Base-by-base conservation (phyloP, 179 eudicot species). In the Beta corolliflora region DNA sequence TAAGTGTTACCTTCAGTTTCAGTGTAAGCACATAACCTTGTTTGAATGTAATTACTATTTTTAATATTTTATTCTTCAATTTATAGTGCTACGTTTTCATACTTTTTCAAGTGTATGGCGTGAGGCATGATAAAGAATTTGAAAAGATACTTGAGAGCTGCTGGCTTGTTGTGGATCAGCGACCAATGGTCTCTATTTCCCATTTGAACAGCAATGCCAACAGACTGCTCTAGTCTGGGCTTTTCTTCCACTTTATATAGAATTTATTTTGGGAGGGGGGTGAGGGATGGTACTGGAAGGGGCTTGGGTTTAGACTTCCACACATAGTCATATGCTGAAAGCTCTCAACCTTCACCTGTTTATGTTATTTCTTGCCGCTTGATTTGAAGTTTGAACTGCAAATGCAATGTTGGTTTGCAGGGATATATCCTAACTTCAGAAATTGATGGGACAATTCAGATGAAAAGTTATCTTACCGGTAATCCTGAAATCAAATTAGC, bases 391-490 rank as follows among this genome's bases (percentile, higher is more conserved):
- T 68, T 23, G 11, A 74, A 60, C 12, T 73, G 19, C 67, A 74
- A 60, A 9, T 70, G 19, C 67, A 65, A 74, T 71, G 68, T 44
- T 68, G 83, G 25, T 77, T 53, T 72, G 74, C 95, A 96, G 98
- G 99, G 98, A 73, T 94, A 96, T 71, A 93, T 96, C 77, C 85
- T 96, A 84, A 96, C 99, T 77, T 94, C 99, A 72, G 99, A 96
- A 89, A 95, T 95, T 81, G 99, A 95, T 83, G 98, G 98, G 48
- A 95, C 98, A 41, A 95, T 95, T 81, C 98, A 92, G 85, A 95
- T 95, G 99, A 94, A 94, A 91, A 95, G 98, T 88, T 96, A 92
- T 87, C 96, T 96, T 54, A 87, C 90, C 59, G 98, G 99, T n/a
- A 94, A 96, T 89, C 99, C 97, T 50, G 98, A 94, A 88, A 94